These are phyloP conservation scores for Aspergillus sclerotiicarbonarius DNA, from an alignment of 495 filamentous ascomycete species.

Conservation along the genomic window DNA sequence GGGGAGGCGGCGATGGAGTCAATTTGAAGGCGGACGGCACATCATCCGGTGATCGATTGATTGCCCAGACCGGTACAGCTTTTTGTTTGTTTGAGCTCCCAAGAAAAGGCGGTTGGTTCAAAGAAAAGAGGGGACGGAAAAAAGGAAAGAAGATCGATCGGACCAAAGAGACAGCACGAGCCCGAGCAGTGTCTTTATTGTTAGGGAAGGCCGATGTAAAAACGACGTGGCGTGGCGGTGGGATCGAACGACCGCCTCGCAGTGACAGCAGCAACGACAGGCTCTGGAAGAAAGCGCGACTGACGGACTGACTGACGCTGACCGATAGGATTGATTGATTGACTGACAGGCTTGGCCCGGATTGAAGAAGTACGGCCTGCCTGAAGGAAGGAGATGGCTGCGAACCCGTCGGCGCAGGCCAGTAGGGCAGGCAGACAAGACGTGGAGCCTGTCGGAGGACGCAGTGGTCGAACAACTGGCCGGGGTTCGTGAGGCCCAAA, in stretches of 20 bases:
- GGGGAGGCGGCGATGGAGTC: slow-evolving; percentile 1
- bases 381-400: not conserved
- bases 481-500: slow-evolving; percentile 18
- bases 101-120: not conserved
- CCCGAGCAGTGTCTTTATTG: not conserved
- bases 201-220: not conserved
- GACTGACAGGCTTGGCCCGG: slow-evolving; percentile 10
- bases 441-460: slow-evolving; percentile 25
- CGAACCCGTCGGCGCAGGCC: slow-evolving; percentile 1
- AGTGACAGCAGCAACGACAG: not conserved
- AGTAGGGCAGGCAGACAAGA: slow-evolving; percentile 24
- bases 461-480: slow-evolving; percentile 22
- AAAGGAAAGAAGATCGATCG: not conserved
- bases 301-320: not conserved
- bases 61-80: not conserved
- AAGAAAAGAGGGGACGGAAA: not conserved
- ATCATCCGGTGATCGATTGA: slow-evolving; percentile 8
- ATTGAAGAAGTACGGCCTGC: not conserved
- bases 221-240: slow-evolving; percentile 26
- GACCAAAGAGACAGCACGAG: not conserved
- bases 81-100: slow-evolving; percentile 1
- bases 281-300: not conserved
- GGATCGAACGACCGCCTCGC: slow-evolving; percentile 13
- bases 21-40: slow-evolving; percentile 5
- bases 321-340: too few species aligned